Evolutionary conservation across 257 asterid species (phyloP), one percentile per base, ranked within the genome.

Genomic region (Paraleonurus japonicus): DNA sequence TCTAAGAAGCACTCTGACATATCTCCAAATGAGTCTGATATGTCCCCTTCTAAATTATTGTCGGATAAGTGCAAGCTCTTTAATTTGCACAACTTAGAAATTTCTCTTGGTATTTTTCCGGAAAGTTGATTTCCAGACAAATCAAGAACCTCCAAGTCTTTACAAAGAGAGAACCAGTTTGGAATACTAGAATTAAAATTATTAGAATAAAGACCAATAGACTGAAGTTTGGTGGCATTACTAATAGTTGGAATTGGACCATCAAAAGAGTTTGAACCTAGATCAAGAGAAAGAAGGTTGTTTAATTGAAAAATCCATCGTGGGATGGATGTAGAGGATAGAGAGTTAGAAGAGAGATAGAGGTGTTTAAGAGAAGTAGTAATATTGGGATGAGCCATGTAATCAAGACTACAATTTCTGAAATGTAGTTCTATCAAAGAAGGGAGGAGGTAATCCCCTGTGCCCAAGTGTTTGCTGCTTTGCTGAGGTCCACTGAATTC

Each of bases 231-330:
- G n/a, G n/a, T n/a, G n/a, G n/a, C n/a, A n/a, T n/a, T n/a, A n/a
- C n/a, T n/a, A n/a, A n/a, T n/a, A n/a, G n/a, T n/a, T n/a, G n/a
- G n/a, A n/a, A n/a, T n/a, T 10, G 33, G 61, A 1, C 35, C 35
- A 3, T 1, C 35, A 30, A 47, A n/a, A 13, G 0, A 2, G 61
- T n/a, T n/a, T n/a, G n/a, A n/a, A n/a, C n/a, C n/a, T n/a, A n/a
- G n/a, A n/a, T n/a, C n/a, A n/a, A n/a, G n/a, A n/a, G n/a, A n/a
- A n/a, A n/a, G n/a, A 23, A 78, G 75, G 17, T 47, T 43, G 17
- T 0, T 39, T n/a, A 78, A 72, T 45, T 26, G 70, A 26, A 70
- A 78, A 45, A 75, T 47, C 82, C 85, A 81, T 19, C 35, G 62
- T 3, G 71, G 80, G 27, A 71, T 0, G 15, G 12, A 16, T 23